Evolutionary conservation across 2,329 filamentous ascomycete species (phyloP), one percentile per base, ranked within the genome.

Genomic region (Ceratocystis lukuohia): DNA sequence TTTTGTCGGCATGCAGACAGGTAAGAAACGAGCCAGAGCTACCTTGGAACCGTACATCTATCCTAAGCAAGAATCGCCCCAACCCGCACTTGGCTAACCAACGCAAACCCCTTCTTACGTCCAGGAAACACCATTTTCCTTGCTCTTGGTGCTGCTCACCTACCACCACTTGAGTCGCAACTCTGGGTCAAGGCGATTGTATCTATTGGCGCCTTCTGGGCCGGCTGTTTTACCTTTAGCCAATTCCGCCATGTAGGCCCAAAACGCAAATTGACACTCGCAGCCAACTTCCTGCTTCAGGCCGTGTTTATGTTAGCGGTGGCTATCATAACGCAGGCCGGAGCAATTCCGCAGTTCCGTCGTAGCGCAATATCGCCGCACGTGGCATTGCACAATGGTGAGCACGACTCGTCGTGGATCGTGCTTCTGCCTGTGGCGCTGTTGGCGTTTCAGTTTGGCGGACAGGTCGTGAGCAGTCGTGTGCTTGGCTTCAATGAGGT

Each of bases 71-170:
- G 3, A 4, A 37, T 37, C 10, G 10, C 8, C 33, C 8, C 3
- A 37, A 37, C 33, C 8, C 8, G 33, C 3, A 12, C 33, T 37
- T 37, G 33, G 10, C 33, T 37, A 37, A 37, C 33, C 33, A 2
- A 37, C 33, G 10, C 33, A 37, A 37, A 37, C 10, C 33, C 8
- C 33, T 37, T 37, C 8, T 37, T 37, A 37, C 33, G 8, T 37
- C 4, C 50, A 75, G 83, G 83, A 48, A 86, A 86, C 73, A 86
- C 84, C 8, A 80, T 86, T 70, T 85, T 86, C 74, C 77, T 86
- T 48, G 83, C 81, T 20, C 80, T 86, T 25, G 83, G 82, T 66
- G 80, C 82, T 12, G 79, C 82, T 2, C 74, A 74, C 37, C 80
- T 83, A 61, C 82, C 80, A 2, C 72, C 76, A 22, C 75, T 75